Percentiles rank a stretch among this genome's conserved stretches.
phyloP scores from a whole-genome alignment of 1,284 basidiomycete species.

The Cutaneotrichosporon dermatis region DNA sequence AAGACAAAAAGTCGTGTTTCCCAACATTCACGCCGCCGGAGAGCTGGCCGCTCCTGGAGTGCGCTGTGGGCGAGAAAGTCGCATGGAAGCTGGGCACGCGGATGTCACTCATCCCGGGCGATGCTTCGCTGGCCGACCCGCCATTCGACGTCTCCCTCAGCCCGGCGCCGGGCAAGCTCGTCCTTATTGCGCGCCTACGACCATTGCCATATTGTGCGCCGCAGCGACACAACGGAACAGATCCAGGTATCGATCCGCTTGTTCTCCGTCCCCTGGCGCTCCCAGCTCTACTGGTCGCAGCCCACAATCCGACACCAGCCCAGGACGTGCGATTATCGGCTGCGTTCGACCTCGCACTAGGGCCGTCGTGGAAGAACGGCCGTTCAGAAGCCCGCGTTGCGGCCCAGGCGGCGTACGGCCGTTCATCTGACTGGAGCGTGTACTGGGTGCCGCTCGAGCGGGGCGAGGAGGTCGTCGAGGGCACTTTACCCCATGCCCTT shows the following conservation, averaged over 20 bases:
- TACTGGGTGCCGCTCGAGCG: slow-evolving; percentile 30
- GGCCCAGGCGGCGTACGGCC: slow-evolving; percentile 14
- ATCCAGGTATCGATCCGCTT: slow-evolving; percentile 4
- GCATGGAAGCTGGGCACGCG: slow-evolving; percentile 19
- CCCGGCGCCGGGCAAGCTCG: slow-evolving; percentile 6
- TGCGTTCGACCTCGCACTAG: slow-evolving; percentile 18
- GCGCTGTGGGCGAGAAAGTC: slow-evolving; percentile 21
- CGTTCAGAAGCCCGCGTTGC: slow-evolving; percentile 21
- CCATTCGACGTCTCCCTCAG: slow-evolving; percentile 15
- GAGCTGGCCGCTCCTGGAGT: slow-evolving; percentile 12
- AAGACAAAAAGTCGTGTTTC: neutral
- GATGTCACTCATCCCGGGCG: slow-evolving; percentile 9
- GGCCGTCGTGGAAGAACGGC: slow-evolving; percentile 25
- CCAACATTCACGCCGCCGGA: slow-evolving; percentile 9
- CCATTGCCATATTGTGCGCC: slow-evolving; percentile 11
- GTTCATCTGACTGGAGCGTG: slow-evolving; percentile 28
- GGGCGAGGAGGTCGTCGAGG: slow-evolving; percentile 12
- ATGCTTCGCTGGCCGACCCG: slow-evolving; percentile 5
- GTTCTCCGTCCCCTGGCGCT: slow-evolving; percentile 24
- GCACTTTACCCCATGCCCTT: slow-evolving; percentile 8
- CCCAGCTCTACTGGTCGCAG: slow-evolving; percentile 26
- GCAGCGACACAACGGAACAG: neutral
- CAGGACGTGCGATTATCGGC: slow-evolving; percentile 21
- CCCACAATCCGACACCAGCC: slow-evolving; percentile 6
- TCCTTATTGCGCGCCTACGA: slow-evolving; percentile 9